phyloP scores from a whole-genome alignment of 805 yeast genomes.

The Candida stauntonica region DNA sequence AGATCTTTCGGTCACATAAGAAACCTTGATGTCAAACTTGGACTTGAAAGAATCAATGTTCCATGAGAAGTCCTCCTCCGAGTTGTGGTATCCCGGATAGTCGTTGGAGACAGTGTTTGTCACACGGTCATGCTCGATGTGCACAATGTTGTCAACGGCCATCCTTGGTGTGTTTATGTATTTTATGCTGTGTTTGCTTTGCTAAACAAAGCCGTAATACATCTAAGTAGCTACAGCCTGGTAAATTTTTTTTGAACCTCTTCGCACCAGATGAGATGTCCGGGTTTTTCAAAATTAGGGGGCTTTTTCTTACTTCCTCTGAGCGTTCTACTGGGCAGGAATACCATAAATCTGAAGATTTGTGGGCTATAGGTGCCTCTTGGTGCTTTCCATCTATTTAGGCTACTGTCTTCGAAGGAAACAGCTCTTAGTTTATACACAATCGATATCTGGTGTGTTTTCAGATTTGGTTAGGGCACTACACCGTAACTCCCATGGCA shows the following conservation, averaged over 20 bases:
- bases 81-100: slow-evolving; percentile 78
- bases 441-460: too few relatives aligned
- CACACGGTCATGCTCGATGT: slow-evolving; percentile 86
- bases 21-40: slow-evolving; percentile 60
- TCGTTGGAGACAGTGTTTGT: slow-evolving; percentile 86
- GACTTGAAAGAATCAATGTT: slow-evolving; percentile 73
- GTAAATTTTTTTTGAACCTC: slow-evolving; percentile 3
- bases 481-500: too few relatives aligned
- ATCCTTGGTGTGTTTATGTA: slow-evolving; percentile 2
- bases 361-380: too few relatives aligned
- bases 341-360: too few relatives aligned
- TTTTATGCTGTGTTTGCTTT: too few relatives aligned
- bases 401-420: too few relatives aligned
- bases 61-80: slow-evolving; percentile 71
- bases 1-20: slow-evolving; percentile 58
- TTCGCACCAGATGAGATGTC: slow-evolving; percentile 1
- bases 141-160: slow-evolving; percentile 53
- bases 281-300: neutral
- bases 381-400: too few relatives aligned
- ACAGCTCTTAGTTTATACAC: too few relatives aligned
- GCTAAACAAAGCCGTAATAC: too few relatives aligned
- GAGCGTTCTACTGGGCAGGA: too few relatives aligned
- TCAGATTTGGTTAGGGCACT: too few relatives aligned
- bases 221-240: too few relatives aligned
- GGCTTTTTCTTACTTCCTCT: neutral